Evolutionary conservation across 2,329 filamentous ascomycete species (phyloP), one percentile per base, ranked within the genome.

Genomic region (Ophiobolus disseminans): DNA sequence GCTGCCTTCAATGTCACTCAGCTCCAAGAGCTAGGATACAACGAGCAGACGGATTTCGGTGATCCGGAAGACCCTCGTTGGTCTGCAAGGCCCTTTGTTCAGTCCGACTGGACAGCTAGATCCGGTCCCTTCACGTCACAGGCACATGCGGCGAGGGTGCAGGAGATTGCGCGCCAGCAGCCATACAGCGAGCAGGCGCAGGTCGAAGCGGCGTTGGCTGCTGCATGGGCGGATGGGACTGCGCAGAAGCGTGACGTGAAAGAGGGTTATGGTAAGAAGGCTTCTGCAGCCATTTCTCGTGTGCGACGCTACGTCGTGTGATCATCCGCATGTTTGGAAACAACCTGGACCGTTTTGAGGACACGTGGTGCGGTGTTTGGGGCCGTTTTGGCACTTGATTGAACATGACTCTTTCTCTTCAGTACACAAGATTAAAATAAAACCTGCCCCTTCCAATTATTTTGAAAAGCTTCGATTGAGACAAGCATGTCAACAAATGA

Each of bases 1-100:
- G 75, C 63, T 4, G 74, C 69, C 2, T 74, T 77, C 59, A 75
- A 77, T 48, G 68, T 74, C 42, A 73, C 72, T 1, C 47, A 56
- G 6, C 65, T 77, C 2, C 41, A 47, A n/a, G 41, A 61, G 16
- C 56, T 63, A 26, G 67, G 67, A 3, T 69, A 70, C 50, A 45
- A 53, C 17, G 63, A 71, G 30, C 53, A 51, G 37, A 72, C 67
- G 1, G 58, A 65, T 22, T 65, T 65, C 41, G 50, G 55, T 8
- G 57, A 68, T 43, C 65, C 65, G 2, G 41, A 50, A 31, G 62
- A 63, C 25, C 31, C 49, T 4, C 54, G 62, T 13, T 63, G 60
- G 60, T 22, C 50, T 5, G 62, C 62, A 9, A 47, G 31, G 19
- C 50, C 58, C 5, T 65, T 56, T 35, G 40, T 32, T 1, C 37